Conservation (phyloP, 2,329 filamentous ascomycete genomes). For the Thielaviopsis musarum region DNA sequence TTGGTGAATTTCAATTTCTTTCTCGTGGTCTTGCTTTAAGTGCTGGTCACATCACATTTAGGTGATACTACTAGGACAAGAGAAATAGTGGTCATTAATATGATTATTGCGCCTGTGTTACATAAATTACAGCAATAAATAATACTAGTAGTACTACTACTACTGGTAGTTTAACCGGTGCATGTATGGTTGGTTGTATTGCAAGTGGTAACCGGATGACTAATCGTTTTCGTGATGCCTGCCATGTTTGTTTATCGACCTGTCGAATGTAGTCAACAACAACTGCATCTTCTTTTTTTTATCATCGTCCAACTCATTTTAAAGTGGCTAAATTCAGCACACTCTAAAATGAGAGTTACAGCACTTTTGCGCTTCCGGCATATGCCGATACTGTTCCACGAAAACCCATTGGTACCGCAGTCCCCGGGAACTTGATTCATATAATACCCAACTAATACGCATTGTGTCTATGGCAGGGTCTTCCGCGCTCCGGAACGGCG, state of each 20-base stretch:
- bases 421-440: not conserved
- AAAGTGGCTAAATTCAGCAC: not conserved
- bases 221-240: not conserved
- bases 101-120: too few relatives aligned
- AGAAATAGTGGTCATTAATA: too few relatives aligned
- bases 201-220: not conserved
- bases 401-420: constrained; percentile 60
- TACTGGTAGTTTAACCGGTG: too few relatives aligned
- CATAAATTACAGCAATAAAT: too few relatives aligned
- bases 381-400: constrained; percentile 37
- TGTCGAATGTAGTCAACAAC: not conserved
- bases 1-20: not conserved
- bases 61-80: too few relatives aligned
- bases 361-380: constrained; percentile 25
- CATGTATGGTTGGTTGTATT: not conserved
- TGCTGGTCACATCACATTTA: not conserved
- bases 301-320: not conserved
- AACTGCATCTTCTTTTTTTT: not conserved
- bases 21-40: too few relatives aligned
- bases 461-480: constrained; percentile 39
- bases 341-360: constrained; percentile 17
- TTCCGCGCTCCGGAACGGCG: constrained; percentile 55
- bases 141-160: too few relatives aligned
- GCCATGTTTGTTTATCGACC: not conserved
- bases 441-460: not conserved